Conservation (phyloP, 2,329 filamentous ascomycete genomes). For the Bipolaris gigantea region DNA sequence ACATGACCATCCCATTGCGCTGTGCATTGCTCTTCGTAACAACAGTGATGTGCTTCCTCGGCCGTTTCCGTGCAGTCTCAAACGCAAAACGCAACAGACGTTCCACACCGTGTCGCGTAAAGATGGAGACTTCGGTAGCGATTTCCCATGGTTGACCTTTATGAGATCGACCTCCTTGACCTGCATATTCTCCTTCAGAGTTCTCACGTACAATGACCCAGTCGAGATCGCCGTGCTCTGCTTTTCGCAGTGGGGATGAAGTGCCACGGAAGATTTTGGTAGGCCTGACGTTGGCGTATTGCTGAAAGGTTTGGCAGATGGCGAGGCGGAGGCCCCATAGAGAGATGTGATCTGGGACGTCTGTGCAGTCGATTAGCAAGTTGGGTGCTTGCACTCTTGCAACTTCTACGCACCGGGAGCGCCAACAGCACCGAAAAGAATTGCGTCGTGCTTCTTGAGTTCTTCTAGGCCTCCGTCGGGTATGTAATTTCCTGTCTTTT, state of each 20-base stretch:
- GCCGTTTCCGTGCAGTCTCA: slow-evolving; percentile 60
- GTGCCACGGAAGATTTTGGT: slow-evolving; percentile 65
- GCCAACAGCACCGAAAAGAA: slow-evolving; percentile 70
- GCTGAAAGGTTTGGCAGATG: slow-evolving; percentile 58
- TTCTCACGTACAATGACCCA: slow-evolving; percentile 70
- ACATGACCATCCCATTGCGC: slow-evolving; percentile 68
- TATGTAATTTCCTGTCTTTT: slow-evolving; percentile 66
- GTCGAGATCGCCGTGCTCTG: slow-evolving; percentile 62
- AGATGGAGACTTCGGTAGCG: slow-evolving; percentile 65
- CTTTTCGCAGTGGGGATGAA: slow-evolving; percentile 57
- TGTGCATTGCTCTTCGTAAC: slow-evolving; percentile 69
- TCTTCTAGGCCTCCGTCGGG: slow-evolving; percentile 61
- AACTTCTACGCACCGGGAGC: slow-evolving; percentile 52
- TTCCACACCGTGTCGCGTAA: slow-evolving; percentile 62
- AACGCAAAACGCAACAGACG: slow-evolving; percentile 66
- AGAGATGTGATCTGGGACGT: slow-evolving; percentile 60
- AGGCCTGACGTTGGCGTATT: slow-evolving; percentile 61
- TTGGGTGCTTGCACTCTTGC: neutral
- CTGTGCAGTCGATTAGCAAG: slow-evolving; percentile 24
- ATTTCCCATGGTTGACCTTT: slow-evolving; percentile 61
- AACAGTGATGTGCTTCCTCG: slow-evolving; percentile 61
- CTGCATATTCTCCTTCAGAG: slow-evolving; percentile 67
- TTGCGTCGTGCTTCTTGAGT: slow-evolving; percentile 64
- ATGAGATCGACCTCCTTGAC: slow-evolving; percentile 65
- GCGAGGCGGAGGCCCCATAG: slow-evolving; percentile 60